Base-by-base conservation (phyloP, 176 grass and related monocot genomes). In the Microstegium vimineum region DNA sequence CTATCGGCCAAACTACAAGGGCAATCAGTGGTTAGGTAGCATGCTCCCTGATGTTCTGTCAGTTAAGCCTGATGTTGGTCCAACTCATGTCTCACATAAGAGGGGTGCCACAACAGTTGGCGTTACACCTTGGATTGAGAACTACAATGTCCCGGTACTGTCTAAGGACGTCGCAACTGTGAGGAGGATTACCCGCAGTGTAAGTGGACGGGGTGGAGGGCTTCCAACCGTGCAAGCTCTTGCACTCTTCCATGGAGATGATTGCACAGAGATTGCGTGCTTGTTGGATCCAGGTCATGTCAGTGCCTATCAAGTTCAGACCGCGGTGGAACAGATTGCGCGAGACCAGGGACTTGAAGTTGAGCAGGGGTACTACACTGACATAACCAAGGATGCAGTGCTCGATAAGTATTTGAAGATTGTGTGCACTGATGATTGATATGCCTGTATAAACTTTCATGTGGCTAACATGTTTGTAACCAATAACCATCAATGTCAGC, bases 301-400 rank as follows among this genome's bases (percentile, higher is more conserved):
- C 5, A 71, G 84, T 17, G 70, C 89, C 0, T 76, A 86, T 78
- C 86, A 87, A 66, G 71, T 97, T 85, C 94, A 97, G 41, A 81
- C 32, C 4, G 80, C 70, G 31, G 89, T 97, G 22, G 91, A 91
- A 75, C 85, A 71, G 76, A 87, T 88, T 71, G 81, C 86, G 9
- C 71, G 35, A 14, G 86, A 91, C 16, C 86, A 89, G 73, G 94
- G 89, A 4, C 87, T 94, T 40, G 82, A 76, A 56, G 91, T 93
- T 43, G 94, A 89, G 34, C 85, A 90, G 57, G 94, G 91, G 1
- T 97, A 97, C 78, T 91, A 40, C 83, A 97, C 94, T n/a, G 94
- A 97, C 43, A 36, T 91, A 26, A 82, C 94, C 54, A 85, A 87
- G 80, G 94, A 94, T 25, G 79, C 14, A 52, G 88, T 86, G 70